Percentiles rank a stretch among this genome's conserved stretches.
These are phyloP conservation scores for Coprinopsis cinerea DNA, from an alignment of 768 basidiomycete genomes.

Conservation along the genomic window DNA sequence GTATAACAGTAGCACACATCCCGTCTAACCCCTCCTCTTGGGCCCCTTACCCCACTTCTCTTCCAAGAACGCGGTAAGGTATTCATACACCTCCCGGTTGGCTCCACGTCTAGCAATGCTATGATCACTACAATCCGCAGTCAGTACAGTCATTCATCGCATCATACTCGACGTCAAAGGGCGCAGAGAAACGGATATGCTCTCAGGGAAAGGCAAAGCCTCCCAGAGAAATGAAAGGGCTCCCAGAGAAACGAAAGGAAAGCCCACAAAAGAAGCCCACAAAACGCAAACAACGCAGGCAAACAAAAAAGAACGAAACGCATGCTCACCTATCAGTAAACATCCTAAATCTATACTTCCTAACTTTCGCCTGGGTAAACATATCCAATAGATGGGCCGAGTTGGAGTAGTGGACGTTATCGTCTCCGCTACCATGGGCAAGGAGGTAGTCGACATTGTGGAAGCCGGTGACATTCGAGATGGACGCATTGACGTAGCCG, in stretches of 20 bases:
- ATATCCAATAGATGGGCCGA: conserved; percentile 89
- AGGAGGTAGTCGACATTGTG: conserved; percentile 72
- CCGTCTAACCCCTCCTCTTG: conserved; percentile 5
- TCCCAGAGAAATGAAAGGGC: no score
- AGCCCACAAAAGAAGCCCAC: no score
- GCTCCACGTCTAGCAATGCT: conserved; percentile 68
- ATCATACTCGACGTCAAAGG: conserved; percentile 10
- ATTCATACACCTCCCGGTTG: conserved; percentile 81
- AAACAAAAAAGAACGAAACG: no score
- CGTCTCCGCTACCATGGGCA: conserved; percentile 92
- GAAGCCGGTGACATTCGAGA: conserved; percentile 87
- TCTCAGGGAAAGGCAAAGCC: no score
- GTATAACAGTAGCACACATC: no score
- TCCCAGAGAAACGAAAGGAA: no score
- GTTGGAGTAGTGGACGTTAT: conserved; percentile 95
- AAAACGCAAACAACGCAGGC: no score
- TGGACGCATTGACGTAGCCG: conserved; percentile 88
- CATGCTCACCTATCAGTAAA: conserved; percentile 87
- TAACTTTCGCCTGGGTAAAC: conserved; percentile 72
- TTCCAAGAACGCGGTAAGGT: conserved; percentile 73
- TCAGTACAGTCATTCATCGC: conserved; percentile 10
- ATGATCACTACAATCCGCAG: conserved; percentile 70
- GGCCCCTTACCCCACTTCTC: conserved; percentile 94
- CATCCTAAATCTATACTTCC: conserved; percentile 84
- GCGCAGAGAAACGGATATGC: no score